A percentile compares a stretch with the other conserved stretches of the same genome.
Evolutionary conservation across 2,329 filamentous ascomycete genomes (phyloP).

Genomic region (Alternaria sp.): DNA sequence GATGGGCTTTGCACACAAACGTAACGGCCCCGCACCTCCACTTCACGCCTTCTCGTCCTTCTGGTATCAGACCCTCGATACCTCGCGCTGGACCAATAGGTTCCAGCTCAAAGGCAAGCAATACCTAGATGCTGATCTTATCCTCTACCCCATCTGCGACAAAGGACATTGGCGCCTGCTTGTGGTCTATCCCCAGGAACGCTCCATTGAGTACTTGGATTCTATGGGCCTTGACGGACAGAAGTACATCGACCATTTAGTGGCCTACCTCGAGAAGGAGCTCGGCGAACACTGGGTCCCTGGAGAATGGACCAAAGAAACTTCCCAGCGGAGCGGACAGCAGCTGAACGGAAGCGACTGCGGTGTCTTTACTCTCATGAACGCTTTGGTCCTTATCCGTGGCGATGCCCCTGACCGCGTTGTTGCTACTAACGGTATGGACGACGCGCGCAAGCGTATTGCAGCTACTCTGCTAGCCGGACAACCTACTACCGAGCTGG

Average conservation of each 20-base stretch:
- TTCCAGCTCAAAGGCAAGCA: constrained; percentile 56
- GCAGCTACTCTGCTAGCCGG: constrained; percentile 72
- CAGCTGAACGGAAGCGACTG: constrained; percentile 78
- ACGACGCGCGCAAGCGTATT: constrained; percentile 67
- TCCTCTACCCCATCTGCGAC: constrained; percentile 75
- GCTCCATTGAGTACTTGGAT: constrained; percentile 74
- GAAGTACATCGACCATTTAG: constrained; percentile 30
- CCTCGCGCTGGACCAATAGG: constrained; percentile 57
- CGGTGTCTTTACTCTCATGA: constrained; percentile 79
- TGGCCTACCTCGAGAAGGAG: constrained; percentile 67
- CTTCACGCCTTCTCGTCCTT: constrained; percentile 72
- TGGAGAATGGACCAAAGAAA: constrained; percentile 67
- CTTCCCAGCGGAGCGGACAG: constrained; percentile 56
- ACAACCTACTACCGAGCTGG: constrained; percentile 34
- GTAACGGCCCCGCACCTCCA: constrained; percentile 65
- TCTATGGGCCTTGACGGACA: constrained; percentile 63
- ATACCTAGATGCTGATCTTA: constrained; percentile 70
- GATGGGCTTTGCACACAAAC: constrained; percentile 64
- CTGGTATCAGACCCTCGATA: constrained; percentile 67
- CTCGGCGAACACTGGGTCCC: constrained; percentile 65
- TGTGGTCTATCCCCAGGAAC: constrained; percentile 69
- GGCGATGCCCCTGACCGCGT: constrained; percentile 50
- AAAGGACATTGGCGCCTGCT: constrained; percentile 75
- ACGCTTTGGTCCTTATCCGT: constrained; percentile 68
- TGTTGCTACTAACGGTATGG: constrained; percentile 65